Evolutionary conservation across 108 stramenopile genomes (phyloP).

Genomic region (Conticribra weissflogii): DNA sequence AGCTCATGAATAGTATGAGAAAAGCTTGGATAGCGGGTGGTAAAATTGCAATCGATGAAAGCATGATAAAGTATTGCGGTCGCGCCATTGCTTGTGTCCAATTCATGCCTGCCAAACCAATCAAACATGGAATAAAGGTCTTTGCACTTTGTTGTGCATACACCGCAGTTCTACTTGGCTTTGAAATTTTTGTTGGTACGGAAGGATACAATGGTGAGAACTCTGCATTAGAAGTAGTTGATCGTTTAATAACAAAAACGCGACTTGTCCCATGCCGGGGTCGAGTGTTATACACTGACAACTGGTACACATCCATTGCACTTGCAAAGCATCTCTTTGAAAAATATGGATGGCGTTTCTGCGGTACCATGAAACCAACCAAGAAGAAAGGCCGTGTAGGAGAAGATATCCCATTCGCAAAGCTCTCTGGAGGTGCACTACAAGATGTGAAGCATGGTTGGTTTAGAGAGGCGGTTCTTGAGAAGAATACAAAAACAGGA

Average conservation of each 20-base stretch:
- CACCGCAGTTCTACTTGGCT: constrained; percentile 3
- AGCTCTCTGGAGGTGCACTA: constrained; percentile 16
- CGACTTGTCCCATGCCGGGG: background rate
- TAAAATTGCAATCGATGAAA: constrained; percentile 6
- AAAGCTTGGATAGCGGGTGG: constrained; percentile 13
- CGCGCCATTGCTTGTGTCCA: constrained; percentile 5
- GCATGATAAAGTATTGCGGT: constrained; percentile 24
- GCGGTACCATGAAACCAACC: constrained; percentile 26
- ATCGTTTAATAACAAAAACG: background rate
- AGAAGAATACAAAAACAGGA: too few species aligned
- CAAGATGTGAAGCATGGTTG: too few species aligned
- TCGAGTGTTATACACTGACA: constrained; percentile 17
- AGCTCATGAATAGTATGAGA: constrained; percentile 2
- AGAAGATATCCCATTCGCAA: constrained; percentile 25
- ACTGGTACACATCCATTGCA: constrained; percentile 11
- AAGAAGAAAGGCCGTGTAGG: constrained; percentile 17
- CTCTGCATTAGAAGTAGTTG: background rate
- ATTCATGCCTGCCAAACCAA: constrained; percentile 24
- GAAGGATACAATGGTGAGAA: background rate
- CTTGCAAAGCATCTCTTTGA: constrained; percentile 18
- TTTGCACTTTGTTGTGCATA: constrained; percentile 17
- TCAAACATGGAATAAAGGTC: constrained; percentile 25
- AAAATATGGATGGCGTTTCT: constrained; percentile 11
- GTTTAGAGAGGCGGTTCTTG: too few species aligned
- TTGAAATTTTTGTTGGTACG: constrained; percentile 1